Evolutionary conservation across 2,329 filamentous ascomycete species (phyloP).

Genomic region (Trichoderma brevicompactum): DNA sequence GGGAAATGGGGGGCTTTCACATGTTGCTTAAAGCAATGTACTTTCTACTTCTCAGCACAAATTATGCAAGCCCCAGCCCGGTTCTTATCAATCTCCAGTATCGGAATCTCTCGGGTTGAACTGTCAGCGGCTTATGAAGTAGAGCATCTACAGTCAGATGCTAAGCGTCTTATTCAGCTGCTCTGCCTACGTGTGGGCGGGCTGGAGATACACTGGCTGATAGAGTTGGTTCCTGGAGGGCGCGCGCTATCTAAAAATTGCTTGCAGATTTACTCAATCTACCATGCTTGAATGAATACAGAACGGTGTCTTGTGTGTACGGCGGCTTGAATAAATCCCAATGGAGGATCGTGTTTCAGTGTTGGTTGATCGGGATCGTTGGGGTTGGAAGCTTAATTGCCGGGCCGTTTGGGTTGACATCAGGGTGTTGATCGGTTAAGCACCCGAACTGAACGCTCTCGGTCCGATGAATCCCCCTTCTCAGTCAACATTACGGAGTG

Average conservation of each 20-base stretch:
- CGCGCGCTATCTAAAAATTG: neutral
- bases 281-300: neutral
- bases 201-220: neutral
- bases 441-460: neutral
- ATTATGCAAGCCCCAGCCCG: constrained; percentile 1
- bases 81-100: constrained; percentile 3
- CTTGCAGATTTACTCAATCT: neutral
- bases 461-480: constrained; percentile 6
- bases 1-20: neutral
- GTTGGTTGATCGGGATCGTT: neutral
- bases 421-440: constrained; percentile 2
- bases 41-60: constrained; percentile 4
- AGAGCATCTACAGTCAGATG: neutral
- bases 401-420: neutral
- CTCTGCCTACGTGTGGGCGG: neutral
- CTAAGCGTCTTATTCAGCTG: too few relatives aligned
- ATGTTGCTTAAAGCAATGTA: neutral
- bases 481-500: neutral
- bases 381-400: neutral
- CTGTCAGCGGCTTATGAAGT: neutral
- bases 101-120: constrained; percentile 20
- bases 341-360: neutral
- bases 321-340: neutral
- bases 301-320: neutral
- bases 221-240: neutral